Conservation (phyloP, 306 rosid genomes). For the Malus fusca region DNA sequence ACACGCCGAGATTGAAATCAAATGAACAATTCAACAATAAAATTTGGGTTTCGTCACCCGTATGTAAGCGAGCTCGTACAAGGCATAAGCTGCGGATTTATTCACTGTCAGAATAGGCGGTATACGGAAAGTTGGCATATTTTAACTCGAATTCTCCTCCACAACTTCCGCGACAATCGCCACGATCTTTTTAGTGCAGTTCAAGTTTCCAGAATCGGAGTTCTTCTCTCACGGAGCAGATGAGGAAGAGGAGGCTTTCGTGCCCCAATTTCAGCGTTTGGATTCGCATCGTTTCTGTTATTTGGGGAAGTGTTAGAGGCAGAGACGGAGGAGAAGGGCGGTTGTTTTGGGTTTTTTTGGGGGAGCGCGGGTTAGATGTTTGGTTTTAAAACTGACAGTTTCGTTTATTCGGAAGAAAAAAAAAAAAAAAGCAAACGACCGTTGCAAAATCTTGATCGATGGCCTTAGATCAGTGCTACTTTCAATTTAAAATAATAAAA, state of each 20-base stretch:
- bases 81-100: constrained; percentile 73
- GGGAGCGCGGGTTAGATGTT: background rate
- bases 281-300: background rate
- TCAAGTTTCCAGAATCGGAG: constrained; percentile 55
- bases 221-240: constrained; percentile 54
- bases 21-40: background rate
- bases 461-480: too few species aligned
- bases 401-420: too few species aligned
- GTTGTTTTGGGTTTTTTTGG: background rate
- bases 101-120: constrained; percentile 68
- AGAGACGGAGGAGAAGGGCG: background rate
- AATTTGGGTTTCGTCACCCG: constrained; percentile 32
- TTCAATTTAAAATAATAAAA: too few species aligned
- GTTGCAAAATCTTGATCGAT: background rate
- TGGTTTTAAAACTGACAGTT: constrained; percentile 15
- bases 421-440: background rate
- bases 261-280: background rate
- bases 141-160: constrained; percentile 72
- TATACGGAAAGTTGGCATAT: constrained; percentile 68
- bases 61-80: constrained; percentile 63
- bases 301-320: background rate
- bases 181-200: constrained; percentile 75
- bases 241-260: constrained; percentile 13
- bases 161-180: constrained; percentile 84
- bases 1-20: background rate